Base-by-base conservation (phyloP, 2,329 filamentous ascomycete species). In the Shiraia sp. region DNA sequence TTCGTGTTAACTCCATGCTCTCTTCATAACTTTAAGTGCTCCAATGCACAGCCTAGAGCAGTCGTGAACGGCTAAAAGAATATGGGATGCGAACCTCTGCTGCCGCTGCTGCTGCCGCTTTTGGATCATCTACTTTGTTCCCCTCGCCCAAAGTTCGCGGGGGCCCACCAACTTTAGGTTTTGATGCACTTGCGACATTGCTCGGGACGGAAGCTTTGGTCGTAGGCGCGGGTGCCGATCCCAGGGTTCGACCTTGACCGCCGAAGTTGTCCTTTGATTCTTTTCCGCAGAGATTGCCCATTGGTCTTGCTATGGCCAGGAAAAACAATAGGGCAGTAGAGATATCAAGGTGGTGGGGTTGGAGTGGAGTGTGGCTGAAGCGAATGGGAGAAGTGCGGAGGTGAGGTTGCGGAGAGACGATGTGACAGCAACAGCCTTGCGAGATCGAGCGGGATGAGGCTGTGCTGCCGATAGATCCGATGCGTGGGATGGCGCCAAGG, bases 271-370 rank as follows among this genome's bases (percentile, higher is more conserved):
- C 57, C 51, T 75, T 61, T 49, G 80, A 79, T 69, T 68, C 49
- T 49, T 89, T 90, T 66, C 89, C 88, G 75, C 88, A 96, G 72
- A 90, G 79, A 68, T 90, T 92, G 45, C 91, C 91, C 91, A 96
- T 96, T 52, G 40, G 19, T 40, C 38, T 37, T 42, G 40, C 45
- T 69, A 15, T 35, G 9, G 29, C 15, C 23, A 10, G 9, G 27
- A 15, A n/a, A 17, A 24, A 35, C 13, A 6, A 22, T 15, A 14
- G 17, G 29, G 22, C 28, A 23, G 15, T 25, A 23, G 32, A 27
- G 27, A 19, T 15, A 13, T 15, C 10, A 8, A 28, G 10, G 19
- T 35, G 24, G 39, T 29, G 33, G 29, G 28, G 33, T 32, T 42
- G 36, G 25, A 10, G 24, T 28, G 33, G 31, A 17, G 33, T 40